Evolutionary conservation across 495 filamentous ascomycete genomes (phyloP).

Genomic region (Umbilicaria muhlenbergii): DNA sequence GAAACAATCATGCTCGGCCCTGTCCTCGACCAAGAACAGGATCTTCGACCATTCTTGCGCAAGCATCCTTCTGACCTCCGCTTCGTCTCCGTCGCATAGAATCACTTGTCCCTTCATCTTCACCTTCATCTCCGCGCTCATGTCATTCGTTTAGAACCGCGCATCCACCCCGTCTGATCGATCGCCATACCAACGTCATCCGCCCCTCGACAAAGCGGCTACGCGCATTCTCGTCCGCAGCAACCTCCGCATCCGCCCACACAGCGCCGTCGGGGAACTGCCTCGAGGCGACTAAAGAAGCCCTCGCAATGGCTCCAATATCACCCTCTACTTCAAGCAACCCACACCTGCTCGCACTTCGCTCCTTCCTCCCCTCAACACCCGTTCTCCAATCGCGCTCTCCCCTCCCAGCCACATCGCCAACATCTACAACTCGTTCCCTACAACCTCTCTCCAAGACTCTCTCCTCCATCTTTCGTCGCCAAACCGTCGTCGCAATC

Average conservation of each 20-base stretch:
- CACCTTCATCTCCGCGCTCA: slow-evolving; percentile 4
- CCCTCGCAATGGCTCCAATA: slow-evolving; percentile 6
- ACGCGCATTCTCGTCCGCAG: slow-evolving; percentile 1
- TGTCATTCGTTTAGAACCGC: slow-evolving; percentile 10
- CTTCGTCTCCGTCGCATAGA: background rate
- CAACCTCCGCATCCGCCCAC: background rate
- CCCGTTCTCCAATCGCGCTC: slow-evolving; percentile 3
- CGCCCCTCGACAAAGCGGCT: background rate
- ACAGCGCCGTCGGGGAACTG: background rate
- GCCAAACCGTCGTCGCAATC: slow-evolving; percentile 23
- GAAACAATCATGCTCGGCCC: too few relatives aligned
- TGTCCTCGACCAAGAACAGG: too few relatives aligned
- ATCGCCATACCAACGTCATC: background rate
- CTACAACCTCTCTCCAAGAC: background rate
- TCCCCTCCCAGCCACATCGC: background rate
- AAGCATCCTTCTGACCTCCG: background rate
- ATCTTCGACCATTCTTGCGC: background rate
- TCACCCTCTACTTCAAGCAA: slow-evolving; percentile 1
- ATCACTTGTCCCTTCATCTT: background rate
- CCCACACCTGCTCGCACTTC: slow-evolving; percentile 6
- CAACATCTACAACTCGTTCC: background rate
- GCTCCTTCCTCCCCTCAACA: slow-evolving; percentile 8
- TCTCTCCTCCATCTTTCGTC: slow-evolving; percentile 12
- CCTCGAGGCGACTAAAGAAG: background rate
- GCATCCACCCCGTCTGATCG: background rate